Percentiles rank a stretch among this genome's conserved stretches.
These are phyloP conservation scores for Parmelia sp. DNA, from an alignment of 495 filamentous ascomycete genomes.

Conservation along the genomic window DNA sequence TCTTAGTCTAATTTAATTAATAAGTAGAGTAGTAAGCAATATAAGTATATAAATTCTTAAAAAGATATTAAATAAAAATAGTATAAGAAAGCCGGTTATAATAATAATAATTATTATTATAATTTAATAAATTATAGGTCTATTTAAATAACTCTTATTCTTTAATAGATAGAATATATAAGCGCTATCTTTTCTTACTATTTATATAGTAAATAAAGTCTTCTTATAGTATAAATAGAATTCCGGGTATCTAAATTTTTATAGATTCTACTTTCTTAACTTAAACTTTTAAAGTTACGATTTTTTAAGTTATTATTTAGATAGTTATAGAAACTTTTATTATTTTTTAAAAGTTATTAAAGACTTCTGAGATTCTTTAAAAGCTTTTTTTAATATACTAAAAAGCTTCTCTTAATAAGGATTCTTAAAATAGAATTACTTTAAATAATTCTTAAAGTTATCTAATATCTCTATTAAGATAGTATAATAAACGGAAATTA, in stretches of 20 bases:
- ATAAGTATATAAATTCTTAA: background rate
- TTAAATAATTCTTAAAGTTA: background rate
- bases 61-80: slow-evolving; percentile 11
- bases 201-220: background rate
- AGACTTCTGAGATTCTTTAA: no score
- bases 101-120: background rate
- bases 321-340: no score
- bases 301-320: no score
- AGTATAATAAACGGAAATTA: background rate
- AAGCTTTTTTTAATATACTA: background rate
- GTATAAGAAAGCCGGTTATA: background rate
- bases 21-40: background rate
- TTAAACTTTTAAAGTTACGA: no score
- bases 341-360: no score
- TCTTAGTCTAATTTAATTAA: background rate
- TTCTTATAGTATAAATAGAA: no score
- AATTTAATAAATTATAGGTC: background rate
- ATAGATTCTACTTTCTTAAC: no score
- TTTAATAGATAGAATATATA: background rate
- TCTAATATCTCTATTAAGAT: background rate
- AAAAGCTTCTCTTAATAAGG: background rate
- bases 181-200: background rate
- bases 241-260: no score
- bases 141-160: no score
- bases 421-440: background rate